Conservation (phyloP, 306 rosid genomes). For the Castanea sativa region DNA sequence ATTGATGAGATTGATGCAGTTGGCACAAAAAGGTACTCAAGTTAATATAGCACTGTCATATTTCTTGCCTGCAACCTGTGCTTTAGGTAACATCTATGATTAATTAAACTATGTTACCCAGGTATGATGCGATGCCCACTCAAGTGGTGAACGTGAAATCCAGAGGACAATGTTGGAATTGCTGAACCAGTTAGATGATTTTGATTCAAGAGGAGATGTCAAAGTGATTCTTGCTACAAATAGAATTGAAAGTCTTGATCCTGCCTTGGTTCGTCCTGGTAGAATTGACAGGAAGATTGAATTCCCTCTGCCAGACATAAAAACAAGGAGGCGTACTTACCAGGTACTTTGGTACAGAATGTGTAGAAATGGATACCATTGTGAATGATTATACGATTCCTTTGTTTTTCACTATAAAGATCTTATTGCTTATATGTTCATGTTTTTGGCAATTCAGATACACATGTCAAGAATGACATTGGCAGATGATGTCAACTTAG, state of each 20-base stretch:
- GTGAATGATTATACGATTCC: not conserved
- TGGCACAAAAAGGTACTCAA: conserved; percentile 58
- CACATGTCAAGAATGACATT: conserved; percentile 56
- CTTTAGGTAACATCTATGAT: not conserved
- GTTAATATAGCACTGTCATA: not conserved
- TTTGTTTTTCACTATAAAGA: not conserved
- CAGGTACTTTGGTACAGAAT: conserved; percentile 41
- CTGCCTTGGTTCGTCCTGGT: conserved; percentile 68
- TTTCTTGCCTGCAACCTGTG: not conserved
- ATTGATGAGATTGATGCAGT: conserved; percentile 66
- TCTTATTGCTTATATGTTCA: not conserved
- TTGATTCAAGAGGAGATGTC: conserved; percentile 66
- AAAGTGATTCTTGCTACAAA: conserved; percentile 63
- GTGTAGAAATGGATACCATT: not conserved
- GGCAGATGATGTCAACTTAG: conserved; percentile 63
- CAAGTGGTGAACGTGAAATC: conserved; percentile 64
- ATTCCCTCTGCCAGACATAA: conserved; percentile 62
- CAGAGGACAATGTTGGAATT: conserved; percentile 61
- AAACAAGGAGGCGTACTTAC: conserved; percentile 59
- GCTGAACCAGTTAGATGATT: conserved; percentile 60
- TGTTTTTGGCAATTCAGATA: conserved; percentile 29
- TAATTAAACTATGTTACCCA: not conserved
- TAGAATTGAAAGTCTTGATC: conserved; percentile 51
- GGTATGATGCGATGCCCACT: conserved; percentile 53
- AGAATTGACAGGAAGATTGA: conserved; percentile 57